Evolutionary conservation across 768 basidiomycete genomes (phyloP).

Genomic region (Epithele typhae): DNA sequence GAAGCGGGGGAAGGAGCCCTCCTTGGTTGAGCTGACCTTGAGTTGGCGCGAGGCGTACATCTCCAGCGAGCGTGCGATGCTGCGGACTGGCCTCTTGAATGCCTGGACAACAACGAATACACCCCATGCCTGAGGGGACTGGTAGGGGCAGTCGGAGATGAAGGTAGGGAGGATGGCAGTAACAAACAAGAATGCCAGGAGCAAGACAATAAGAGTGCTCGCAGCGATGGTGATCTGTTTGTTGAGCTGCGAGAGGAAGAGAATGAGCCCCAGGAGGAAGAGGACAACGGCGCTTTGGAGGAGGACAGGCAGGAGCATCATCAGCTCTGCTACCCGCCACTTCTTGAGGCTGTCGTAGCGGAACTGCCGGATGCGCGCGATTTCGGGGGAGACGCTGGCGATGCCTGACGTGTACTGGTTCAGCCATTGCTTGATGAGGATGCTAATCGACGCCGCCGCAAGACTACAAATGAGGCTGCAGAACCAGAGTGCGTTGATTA

Average conservation of each 20-base stretch:
- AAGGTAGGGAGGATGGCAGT: slow-evolving; percentile 17
- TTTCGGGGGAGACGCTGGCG: slow-evolving; percentile 7
- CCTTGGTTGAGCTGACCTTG: neutral
- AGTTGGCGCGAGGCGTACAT: neutral
- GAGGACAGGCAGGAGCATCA: slow-evolving; percentile 19
- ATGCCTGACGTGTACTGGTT: slow-evolving; percentile 10
- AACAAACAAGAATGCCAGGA: slow-evolving; percentile 14
- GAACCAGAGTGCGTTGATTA: slow-evolving; percentile 15
- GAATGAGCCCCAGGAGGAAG: slow-evolving; percentile 19
- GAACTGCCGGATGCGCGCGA: slow-evolving; percentile 9
- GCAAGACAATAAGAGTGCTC: slow-evolving; percentile 6
- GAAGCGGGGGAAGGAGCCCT: slow-evolving; percentile 2
- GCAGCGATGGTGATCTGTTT: slow-evolving; percentile 3
- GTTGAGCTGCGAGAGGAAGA: slow-evolving; percentile 17
- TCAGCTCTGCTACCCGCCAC: slow-evolving; percentile 22
- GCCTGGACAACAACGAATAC: slow-evolving; percentile 13
- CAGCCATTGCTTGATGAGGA: slow-evolving; percentile 15
- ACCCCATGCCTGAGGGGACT: slow-evolving; percentile 18
- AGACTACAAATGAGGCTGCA: slow-evolving; percentile 12
- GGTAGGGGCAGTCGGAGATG: slow-evolving; percentile 16
- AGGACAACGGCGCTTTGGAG: slow-evolving; percentile 15
- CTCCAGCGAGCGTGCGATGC: slow-evolving; percentile 1
- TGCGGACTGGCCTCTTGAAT: slow-evolving; percentile 4
- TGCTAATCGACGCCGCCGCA: slow-evolving; percentile 10
- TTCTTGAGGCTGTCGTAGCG: slow-evolving; percentile 7